A percentile compares a stretch with the other conserved stretches of the same genome.
These are phyloP conservation scores for Paracorniculantispora psalliotae DNA, from an alignment of 2,329 filamentous ascomycete genomes.

Conservation along the genomic window DNA sequence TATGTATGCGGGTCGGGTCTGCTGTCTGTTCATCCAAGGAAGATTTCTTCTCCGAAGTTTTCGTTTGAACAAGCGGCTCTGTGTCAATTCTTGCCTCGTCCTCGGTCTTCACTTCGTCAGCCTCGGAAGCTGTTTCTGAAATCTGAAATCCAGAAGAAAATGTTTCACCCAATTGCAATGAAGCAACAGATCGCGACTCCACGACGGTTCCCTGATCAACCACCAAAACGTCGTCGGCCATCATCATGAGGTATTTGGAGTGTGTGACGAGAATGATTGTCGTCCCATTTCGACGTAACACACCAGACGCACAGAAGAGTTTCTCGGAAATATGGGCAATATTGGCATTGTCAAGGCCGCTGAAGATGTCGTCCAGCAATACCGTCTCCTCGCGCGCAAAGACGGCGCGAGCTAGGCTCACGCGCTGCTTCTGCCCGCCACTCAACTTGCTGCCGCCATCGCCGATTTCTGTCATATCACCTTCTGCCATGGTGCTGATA, in stretches of 20 bases:
- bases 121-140: neutral
- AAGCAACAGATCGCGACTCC: neutral
- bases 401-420: conserved; percentile 23
- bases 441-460: conserved; percentile 15
- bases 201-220: neutral
- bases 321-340: conserved; percentile 31
- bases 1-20: conserved; percentile 11
- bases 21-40: conserved; percentile 12
- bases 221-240: conserved; percentile 5
- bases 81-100: too few relatives aligned
- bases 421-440: conserved; percentile 23
- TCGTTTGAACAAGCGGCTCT: neutral
- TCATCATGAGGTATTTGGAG: conserved; percentile 14
- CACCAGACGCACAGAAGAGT: conserved; percentile 28
- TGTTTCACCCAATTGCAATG: neutral
- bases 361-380: conserved; percentile 30
- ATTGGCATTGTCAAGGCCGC: conserved; percentile 32
- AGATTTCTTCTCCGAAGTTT: conserved; percentile 13
- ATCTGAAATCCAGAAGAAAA: conserved; percentile 3
- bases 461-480: conserved; percentile 12
- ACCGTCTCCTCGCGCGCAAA: conserved; percentile 21
- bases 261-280: conserved; percentile 26
- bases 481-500: conserved; percentile 11
- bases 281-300: conserved; percentile 20
- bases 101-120: neutral